A percentile compares a stretch with the other conserved stretches of the same genome.
These are phyloP conservation scores for Castanopsis chinensis DNA, from an alignment of 306 rosid species.

Conservation along the genomic window DNA sequence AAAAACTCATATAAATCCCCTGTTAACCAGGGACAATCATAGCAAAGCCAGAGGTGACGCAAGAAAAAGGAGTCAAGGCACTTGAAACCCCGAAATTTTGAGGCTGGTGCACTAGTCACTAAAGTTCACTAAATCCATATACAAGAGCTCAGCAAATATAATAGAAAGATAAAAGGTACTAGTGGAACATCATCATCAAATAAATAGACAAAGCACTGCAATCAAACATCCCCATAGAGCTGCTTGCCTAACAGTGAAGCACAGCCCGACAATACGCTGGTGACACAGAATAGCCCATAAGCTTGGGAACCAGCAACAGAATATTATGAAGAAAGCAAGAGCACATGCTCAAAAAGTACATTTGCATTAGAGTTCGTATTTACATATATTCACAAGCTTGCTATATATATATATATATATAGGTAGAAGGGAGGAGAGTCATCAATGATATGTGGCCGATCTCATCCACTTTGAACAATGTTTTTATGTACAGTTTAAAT, in stretches of 20 bases:
- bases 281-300: not conserved
- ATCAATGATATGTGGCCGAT: not conserved
- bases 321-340: not conserved
- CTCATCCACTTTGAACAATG: conserved; percentile 17
- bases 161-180: not conserved
- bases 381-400: conserved; percentile 34
- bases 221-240: not conserved
- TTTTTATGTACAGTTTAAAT: conserved; percentile 36
- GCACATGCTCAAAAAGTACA: conserved; percentile 16
- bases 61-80: no score
- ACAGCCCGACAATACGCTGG: not conserved
- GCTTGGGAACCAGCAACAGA: not conserved
- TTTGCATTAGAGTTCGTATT: conserved; percentile 9
- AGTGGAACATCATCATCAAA: not conserved
- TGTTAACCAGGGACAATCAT: no score
- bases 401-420: conserved; percentile 13
- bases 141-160: not conserved
- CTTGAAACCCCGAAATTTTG: no score
- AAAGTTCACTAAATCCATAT: no score
- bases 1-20: no score
- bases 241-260: not conserved
- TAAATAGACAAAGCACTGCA: not conserved
- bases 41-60: no score
- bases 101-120: no score
- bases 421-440: not conserved